Evolutionary conservation across 2,329 filamentous ascomycete genomes (phyloP).

Genomic region (Xylariaceae sp.): DNA sequence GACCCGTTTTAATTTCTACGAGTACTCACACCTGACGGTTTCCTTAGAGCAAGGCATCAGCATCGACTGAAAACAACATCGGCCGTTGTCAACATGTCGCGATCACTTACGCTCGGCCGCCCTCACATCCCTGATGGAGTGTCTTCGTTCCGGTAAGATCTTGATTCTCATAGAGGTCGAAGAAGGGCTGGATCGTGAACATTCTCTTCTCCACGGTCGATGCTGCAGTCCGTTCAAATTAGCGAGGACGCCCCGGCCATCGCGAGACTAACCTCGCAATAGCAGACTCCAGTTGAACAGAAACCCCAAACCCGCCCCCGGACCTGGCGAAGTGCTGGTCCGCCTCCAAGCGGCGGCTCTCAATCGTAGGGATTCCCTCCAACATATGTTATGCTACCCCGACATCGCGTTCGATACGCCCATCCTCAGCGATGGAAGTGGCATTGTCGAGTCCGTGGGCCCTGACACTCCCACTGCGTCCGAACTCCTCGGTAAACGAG

Average conservation of each 20-base stretch:
- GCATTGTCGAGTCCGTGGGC: conserved; percentile 63
- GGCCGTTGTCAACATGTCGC: conserved; percentile 38
- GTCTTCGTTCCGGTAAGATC: conserved; percentile 63
- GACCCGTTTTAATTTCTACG: too few relatives aligned
- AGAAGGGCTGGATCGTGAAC: too few relatives aligned
- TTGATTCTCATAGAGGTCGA: too few relatives aligned
- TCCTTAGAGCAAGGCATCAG: too few relatives aligned
- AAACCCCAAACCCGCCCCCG: conserved; percentile 57
- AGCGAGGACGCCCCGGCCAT: too few relatives aligned
- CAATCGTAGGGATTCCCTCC: conserved; percentile 94
- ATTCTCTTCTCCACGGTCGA: too few relatives aligned
- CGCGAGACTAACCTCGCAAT: not conserved
- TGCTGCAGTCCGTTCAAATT: too few relatives aligned
- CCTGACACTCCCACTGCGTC: conserved; percentile 34
- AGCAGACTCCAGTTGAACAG: conserved; percentile 54
- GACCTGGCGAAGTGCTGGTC: conserved; percentile 65
- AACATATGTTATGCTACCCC: conserved; percentile 88
- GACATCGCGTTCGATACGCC: conserved; percentile 73
- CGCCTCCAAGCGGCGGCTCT: conserved; percentile 74
- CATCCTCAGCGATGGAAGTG: conserved; percentile 77
- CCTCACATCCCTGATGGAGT: conserved; percentile 81
- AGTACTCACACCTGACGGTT: too few relatives aligned
- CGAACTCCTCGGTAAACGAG: conserved; percentile 52
- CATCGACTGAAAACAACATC: too few relatives aligned
- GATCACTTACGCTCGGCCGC: conserved; percentile 59